A percentile compares a stretch with the other conserved stretches of the same genome.
Conservation (phyloP, 805 yeast species). For the Alloascoidea africana region DNA sequence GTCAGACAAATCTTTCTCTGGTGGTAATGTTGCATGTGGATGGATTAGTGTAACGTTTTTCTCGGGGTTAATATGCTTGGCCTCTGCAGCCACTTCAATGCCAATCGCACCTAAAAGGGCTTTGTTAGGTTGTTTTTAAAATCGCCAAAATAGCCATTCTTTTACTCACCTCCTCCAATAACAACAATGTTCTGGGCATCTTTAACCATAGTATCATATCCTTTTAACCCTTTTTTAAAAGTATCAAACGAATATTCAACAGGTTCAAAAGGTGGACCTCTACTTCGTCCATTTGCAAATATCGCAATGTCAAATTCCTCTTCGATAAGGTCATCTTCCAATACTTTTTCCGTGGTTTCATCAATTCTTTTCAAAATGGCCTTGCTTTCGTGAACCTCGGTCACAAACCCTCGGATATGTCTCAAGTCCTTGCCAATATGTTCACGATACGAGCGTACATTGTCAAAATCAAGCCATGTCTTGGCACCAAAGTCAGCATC, state of each 20-base stretch:
- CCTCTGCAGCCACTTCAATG: slow-evolving; percentile 28
- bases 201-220: slow-evolving; percentile 16
- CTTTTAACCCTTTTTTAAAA: slow-evolving; percentile 13
- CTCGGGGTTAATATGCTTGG: slow-evolving; percentile 20
- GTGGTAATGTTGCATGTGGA: slow-evolving; percentile 26
- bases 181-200: slow-evolving; percentile 20
- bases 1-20: slow-evolving; percentile 17
- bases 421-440: slow-evolving; percentile 11
- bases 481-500: slow-evolving; percentile 21
- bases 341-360: slow-evolving; percentile 11
- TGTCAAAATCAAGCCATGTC: slow-evolving; percentile 17
- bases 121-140: neutral
- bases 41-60: slow-evolving; percentile 23
- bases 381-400: slow-evolving; percentile 2
- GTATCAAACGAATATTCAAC: neutral
- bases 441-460: slow-evolving; percentile 8
- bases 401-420: slow-evolving; percentile 8
- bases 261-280: neutral
- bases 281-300: neutral
- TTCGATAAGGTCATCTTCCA: too few species aligned
- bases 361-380: slow-evolving; percentile 20
- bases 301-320: neutral
- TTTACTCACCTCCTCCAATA: slow-evolving; percentile 23
- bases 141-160: neutral
- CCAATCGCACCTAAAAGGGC: slow-evolving; percentile 24